phyloP scores from a whole-genome alignment of 768 basidiomycete genomes.

The Tulasnella sp. region DNA sequence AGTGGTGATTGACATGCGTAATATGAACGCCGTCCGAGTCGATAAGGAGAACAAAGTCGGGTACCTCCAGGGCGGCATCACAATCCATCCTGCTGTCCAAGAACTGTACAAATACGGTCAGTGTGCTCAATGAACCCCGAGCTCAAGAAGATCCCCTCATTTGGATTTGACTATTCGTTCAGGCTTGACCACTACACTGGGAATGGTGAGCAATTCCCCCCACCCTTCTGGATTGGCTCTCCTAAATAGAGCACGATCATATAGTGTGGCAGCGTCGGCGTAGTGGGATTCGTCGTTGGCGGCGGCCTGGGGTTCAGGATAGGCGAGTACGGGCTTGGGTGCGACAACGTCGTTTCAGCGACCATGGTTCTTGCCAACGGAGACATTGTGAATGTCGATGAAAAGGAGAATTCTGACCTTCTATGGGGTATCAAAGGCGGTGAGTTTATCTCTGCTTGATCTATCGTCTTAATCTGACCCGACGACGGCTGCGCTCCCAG shows the following conservation, averaged over 20 bases:
- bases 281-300: neutral
- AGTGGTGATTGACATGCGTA: constrained; percentile 15
- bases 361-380: constrained; percentile 13
- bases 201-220: too few species aligned
- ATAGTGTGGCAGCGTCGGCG: neutral
- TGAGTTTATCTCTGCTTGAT: neutral
- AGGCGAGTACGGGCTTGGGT: constrained; percentile 1
- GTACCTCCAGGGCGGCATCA: constrained; percentile 15
- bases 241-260: too few species aligned
- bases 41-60: constrained; percentile 9
- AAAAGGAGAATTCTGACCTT: constrained; percentile 8
- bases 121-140: too few species aligned
- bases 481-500: too few species aligned
- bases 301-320: constrained; percentile 4
- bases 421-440: constrained; percentile 13
- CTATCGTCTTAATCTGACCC: too few species aligned
- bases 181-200: too few species aligned
- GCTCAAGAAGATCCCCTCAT: too few species aligned
- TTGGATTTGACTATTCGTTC: too few species aligned
- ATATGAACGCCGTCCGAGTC: constrained; percentile 8
- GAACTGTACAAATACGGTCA: constrained; percentile 15
- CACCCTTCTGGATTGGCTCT: too few species aligned
- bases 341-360: constrained; percentile 10
- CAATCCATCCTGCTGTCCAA: constrained; percentile 1
- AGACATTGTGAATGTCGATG: constrained; percentile 4